Evolutionary conservation across 768 basidiomycete genomes (phyloP).

Genomic region (Phanerochaete carnosa): DNA sequence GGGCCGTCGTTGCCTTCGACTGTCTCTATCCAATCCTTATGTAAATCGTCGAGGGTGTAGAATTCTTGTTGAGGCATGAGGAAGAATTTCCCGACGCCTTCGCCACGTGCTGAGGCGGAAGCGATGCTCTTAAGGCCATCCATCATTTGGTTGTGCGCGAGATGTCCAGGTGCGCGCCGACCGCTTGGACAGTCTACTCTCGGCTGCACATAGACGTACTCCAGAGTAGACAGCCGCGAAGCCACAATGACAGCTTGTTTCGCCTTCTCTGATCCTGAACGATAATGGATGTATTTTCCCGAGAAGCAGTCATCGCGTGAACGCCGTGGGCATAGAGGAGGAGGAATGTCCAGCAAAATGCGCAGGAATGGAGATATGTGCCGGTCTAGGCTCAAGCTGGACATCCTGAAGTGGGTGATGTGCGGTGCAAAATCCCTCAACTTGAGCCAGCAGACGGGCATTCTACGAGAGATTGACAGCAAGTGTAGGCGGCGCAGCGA

Average conservation of each 20-base stretch:
- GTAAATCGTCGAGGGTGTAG: background rate
- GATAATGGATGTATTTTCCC: too few relatives aligned
- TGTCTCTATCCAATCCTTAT: background rate
- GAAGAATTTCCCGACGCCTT: background rate
- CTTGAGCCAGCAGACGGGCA: background rate
- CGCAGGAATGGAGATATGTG: background rate
- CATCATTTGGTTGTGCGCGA: background rate
- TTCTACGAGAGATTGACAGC: too few relatives aligned
- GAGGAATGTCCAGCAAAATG: background rate
- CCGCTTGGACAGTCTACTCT: too few relatives aligned
- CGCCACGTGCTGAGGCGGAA: background rate
- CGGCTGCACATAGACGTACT: background rate
- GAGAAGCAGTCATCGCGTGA: background rate
- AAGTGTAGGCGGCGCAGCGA: background rate
- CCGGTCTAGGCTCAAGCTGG: background rate
- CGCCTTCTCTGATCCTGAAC: background rate
- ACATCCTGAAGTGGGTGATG: background rate
- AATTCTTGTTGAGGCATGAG: background rate
- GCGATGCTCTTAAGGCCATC: background rate
- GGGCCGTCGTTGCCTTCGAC: background rate
- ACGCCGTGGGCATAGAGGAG: background rate
- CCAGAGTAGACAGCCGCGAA: background rate
- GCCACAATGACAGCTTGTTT: background rate
- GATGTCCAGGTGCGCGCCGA: background rate
- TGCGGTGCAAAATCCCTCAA: background rate